Evolutionary conservation across 169 alveolate genomes (phyloP).

Genomic region (Cryptosporidium sp.): DNA sequence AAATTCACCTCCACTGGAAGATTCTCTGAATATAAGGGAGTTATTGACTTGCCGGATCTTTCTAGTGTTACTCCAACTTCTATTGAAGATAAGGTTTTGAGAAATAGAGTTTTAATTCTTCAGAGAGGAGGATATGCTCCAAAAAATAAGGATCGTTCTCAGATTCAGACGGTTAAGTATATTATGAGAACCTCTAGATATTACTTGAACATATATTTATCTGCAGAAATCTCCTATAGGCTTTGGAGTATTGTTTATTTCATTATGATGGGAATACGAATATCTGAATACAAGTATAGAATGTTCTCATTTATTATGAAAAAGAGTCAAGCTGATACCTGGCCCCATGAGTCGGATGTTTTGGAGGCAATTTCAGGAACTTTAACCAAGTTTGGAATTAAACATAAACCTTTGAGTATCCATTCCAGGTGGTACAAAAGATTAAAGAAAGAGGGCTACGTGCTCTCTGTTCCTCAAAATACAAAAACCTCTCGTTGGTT

Average conservation of each 20-base stretch:
- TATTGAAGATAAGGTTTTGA: constrained; percentile 23
- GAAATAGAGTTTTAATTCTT: constrained; percentile 6
- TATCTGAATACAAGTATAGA: constrained; percentile 7
- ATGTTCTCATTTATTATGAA: constrained; percentile 48
- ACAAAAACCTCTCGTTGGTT: constrained; percentile 66
- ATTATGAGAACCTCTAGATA: constrained; percentile 60
- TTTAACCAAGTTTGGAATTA: constrained; percentile 15
- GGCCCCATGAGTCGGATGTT: constrained; percentile 72
- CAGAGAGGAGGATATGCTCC: constrained; percentile 63
- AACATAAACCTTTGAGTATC: constrained; percentile 34
- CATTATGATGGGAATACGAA: constrained; percentile 30
- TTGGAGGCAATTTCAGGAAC: constrained; percentile 46
- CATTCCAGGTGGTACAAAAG: constrained; percentile 56
- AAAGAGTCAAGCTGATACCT: constrained; percentile 32
- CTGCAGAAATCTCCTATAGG: constrained; percentile 46
- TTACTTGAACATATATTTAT: constrained; percentile 30
- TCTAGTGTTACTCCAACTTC: constrained; percentile 1
- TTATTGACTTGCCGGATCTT: constrained; percentile 43
- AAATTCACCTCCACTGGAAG: constrained; percentile 20
- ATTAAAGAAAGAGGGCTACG: constrained; percentile 58
- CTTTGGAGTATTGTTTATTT: constrained; percentile 53
- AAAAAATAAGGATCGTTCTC: constrained; percentile 9
- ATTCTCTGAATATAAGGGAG: constrained; percentile 13
- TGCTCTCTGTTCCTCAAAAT: constrained; percentile 43
- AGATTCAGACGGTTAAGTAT: constrained; percentile 33